These are phyloP conservation scores for Trichaptum fuscoviolaceum DNA, from an alignment of 768 basidiomycete species.

Conservation along the genomic window DNA sequence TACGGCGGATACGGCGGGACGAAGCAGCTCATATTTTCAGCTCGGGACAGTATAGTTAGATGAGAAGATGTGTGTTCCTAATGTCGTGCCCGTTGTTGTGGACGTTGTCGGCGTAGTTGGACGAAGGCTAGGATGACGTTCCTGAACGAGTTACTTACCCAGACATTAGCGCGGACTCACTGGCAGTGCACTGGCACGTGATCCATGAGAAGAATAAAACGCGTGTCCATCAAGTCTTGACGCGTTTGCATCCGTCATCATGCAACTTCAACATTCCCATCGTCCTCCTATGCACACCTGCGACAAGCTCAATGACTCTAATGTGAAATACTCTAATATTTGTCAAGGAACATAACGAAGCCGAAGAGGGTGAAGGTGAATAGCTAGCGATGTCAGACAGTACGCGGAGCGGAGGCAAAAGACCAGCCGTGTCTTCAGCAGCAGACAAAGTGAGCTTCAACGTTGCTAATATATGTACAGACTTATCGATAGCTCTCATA, in stretches of 20 bases:
- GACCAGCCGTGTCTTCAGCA: not conserved
- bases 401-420: not conserved
- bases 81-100: no score
- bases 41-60: not conserved
- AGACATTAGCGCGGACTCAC: no score
- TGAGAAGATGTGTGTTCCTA: no score
- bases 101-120: no score
- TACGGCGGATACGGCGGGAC: constrained; percentile 60
- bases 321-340: no score
- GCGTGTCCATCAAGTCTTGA: not conserved
- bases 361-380: not conserved
- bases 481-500: not conserved
- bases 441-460: not conserved
- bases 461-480: not conserved
- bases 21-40: constrained; percentile 23
- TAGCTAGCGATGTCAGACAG: not conserved
- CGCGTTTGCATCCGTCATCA: not conserved
- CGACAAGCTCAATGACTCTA: not conserved
- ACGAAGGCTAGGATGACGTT: not conserved
- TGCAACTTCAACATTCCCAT: not conserved
- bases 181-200: no score
- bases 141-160: not conserved
- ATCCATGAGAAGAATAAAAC: not conserved
- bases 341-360: no score
- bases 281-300: not conserved